phyloP scores from a whole-genome alignment of 768 basidiomycete genomes.

The Sarcodon aspratus region DNA sequence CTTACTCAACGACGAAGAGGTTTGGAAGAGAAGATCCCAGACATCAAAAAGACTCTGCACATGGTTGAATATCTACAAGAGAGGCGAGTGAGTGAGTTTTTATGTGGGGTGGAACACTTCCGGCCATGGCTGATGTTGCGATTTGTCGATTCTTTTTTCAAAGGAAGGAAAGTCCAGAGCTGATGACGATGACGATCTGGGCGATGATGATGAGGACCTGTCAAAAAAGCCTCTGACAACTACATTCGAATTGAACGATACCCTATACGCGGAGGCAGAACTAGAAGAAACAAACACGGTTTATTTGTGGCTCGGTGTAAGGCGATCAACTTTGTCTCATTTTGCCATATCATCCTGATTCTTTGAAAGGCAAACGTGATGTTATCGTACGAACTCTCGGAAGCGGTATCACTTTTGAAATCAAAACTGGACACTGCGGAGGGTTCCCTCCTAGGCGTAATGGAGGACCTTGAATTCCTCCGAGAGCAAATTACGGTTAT shows the following conservation, averaged over 20 bases:
- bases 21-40: conserved; percentile 91
- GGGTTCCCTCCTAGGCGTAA: conserved; percentile 47
- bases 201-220: conserved; percentile 37
- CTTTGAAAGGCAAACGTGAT: conserved; percentile 82
- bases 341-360: neutral
- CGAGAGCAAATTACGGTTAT: conserved; percentile 93
- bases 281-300: conserved; percentile 82
- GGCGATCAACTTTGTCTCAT: conserved; percentile 14
- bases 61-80: conserved; percentile 81
- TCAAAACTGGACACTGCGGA: conserved; percentile 70
- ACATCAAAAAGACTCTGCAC: conserved; percentile 83
- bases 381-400: conserved; percentile 83
- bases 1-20: conserved; percentile 66
- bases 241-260: conserved; percentile 94
- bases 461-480: conserved; percentile 87
- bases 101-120: neutral
- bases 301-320: conserved; percentile 91
- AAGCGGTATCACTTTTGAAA: conserved; percentile 62
- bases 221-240: conserved; percentile 52
- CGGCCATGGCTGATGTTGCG: neutral
- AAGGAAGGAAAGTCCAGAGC: conserved; percentile 52
- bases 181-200: conserved; percentile 33
- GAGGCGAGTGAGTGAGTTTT: conserved; percentile 35
- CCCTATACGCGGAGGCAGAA: conserved; percentile 85
- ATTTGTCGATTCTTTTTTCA: conserved; percentile 1